Conservation (phyloP, 768 basidiomycete species). For the Boletus patriciae region DNA sequence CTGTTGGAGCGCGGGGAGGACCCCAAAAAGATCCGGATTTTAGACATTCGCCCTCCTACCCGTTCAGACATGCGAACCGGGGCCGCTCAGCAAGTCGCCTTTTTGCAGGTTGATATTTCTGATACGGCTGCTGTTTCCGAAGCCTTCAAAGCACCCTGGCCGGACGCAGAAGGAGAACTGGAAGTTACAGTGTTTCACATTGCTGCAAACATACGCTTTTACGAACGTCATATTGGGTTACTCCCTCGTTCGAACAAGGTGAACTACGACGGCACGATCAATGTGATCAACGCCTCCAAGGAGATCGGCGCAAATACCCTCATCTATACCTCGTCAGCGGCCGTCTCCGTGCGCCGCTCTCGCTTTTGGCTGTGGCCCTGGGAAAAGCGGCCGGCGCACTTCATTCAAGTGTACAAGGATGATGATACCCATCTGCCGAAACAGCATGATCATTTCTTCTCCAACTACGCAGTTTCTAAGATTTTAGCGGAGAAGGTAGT, state of each 20-base stretch:
- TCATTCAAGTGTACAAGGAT: constrained; percentile 65
- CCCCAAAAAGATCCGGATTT: constrained; percentile 57
- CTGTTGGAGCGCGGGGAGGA: constrained; percentile 71
- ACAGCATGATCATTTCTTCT: constrained; percentile 64
- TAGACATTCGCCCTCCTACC: constrained; percentile 65
- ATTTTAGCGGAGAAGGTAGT: constrained; percentile 52
- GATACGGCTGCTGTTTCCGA: constrained; percentile 51
- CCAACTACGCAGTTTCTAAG: constrained; percentile 76
- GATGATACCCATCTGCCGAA: constrained; percentile 53
- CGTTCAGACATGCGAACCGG: constrained; percentile 56
- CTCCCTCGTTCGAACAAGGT: constrained; percentile 56
- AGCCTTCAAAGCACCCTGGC: constrained; percentile 70
- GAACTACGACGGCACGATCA: constrained; percentile 67
- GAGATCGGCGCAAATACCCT: constrained; percentile 55
- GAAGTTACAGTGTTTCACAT: constrained; percentile 71
- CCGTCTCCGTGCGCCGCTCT: constrained; percentile 54
- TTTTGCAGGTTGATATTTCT: constrained; percentile 58
- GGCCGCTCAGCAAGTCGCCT: constrained; percentile 51
- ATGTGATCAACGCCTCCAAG: constrained; percentile 60
- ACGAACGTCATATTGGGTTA: constrained; percentile 56
- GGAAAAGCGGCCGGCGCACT: constrained; percentile 56
- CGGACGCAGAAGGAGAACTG: constrained; percentile 28
- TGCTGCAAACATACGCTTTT: constrained; percentile 77
- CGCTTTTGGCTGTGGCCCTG: constrained; percentile 76
- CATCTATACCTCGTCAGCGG: constrained; percentile 74